Evolutionary conservation across 2,329 filamentous ascomycete genomes (phyloP).

Genomic region (Cladosporium velox): DNA sequence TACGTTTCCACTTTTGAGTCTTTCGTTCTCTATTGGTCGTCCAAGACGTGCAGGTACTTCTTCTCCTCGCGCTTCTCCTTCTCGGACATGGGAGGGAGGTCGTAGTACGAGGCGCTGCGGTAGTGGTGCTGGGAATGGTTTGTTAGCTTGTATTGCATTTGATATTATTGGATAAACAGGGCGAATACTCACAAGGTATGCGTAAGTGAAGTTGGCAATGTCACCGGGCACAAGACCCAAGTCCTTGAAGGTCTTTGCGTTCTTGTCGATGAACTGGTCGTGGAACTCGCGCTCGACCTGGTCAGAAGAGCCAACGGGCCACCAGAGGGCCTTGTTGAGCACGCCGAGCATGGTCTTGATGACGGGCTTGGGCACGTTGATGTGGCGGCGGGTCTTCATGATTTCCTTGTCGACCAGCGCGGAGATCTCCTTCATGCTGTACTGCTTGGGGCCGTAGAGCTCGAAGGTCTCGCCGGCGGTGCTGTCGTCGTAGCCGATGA

Average conservation of each 20-base stretch:
- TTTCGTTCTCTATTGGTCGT: slow-evolving; percentile 67
- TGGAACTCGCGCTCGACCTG: slow-evolving; percentile 90
- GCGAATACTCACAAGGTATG: slow-evolving; percentile 74
- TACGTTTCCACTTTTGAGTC: background rate
- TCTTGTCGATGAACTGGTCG: slow-evolving; percentile 86
- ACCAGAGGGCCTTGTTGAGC: slow-evolving; percentile 85
- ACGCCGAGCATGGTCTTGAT: slow-evolving; percentile 73
- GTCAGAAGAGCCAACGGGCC: slow-evolving; percentile 78
- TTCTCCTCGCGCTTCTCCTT: slow-evolving; percentile 92
- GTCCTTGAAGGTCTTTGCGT: slow-evolving; percentile 93
- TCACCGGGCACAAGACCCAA: slow-evolving; percentile 87
- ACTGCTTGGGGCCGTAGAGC: slow-evolving; percentile 90
- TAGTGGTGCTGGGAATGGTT: slow-evolving; percentile 71
- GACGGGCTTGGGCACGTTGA: slow-evolving; percentile 83
- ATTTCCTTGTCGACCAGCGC: slow-evolving; percentile 90
- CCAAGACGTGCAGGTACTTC: slow-evolving; percentile 93
- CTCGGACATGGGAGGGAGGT: slow-evolving; percentile 91
- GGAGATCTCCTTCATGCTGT: slow-evolving; percentile 84
- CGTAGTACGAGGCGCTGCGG: slow-evolving; percentile 84
- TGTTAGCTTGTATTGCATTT: background rate
- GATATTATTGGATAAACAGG: background rate
- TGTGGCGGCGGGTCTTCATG: slow-evolving; percentile 81
- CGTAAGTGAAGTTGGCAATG: slow-evolving; percentile 82
- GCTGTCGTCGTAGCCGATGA: slow-evolving; percentile 86
- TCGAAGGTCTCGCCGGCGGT: slow-evolving; percentile 91